Base-by-base conservation (phyloP, 2,329 filamentous ascomycete genomes). In the Fusarium sp. region DNA sequence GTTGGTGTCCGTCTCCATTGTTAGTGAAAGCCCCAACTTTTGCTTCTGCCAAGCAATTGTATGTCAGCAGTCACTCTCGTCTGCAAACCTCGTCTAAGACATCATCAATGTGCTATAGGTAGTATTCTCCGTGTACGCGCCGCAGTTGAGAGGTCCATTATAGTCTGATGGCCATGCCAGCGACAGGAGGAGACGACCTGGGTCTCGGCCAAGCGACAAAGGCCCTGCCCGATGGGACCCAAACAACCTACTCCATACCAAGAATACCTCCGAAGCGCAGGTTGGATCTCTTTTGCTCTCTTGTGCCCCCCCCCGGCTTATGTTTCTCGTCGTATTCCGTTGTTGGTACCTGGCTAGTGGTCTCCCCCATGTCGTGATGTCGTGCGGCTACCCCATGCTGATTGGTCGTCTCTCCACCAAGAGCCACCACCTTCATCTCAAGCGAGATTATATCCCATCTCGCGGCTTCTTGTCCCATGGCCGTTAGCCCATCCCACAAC, bases 381-480 rank as follows among this genome's bases (percentile, higher is more conserved):
- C 74, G 75, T 72, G 70, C 70, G 72, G 69, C 71, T 63, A 59
- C 57, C 35, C 25, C 27, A 33, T 35, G 45, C 66, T 79, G 76
- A 79, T 79, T 79, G 77, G 77, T 15, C 47, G 59, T 43, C 33
- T 22, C 25, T 52, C n/a, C 43, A 33, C 61, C 17, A 56, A 63
- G 65, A 71, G 68, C 72, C 66, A 69, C 73, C 66, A 57, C 56
- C 62, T 65, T 73, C 73, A 65, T 61, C 66, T 72, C 76, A 79
- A 79, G 78, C 78, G 78, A 79, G 73, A 79, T 79, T 79, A 76
- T 78, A 70, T 69, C 75, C 78, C 78, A 79, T 79, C 75, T 79
- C 70, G 68, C 69, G 60, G 68, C 66, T 65, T 73, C 68, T 70
- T 54, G 65, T 60, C 25, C 68, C 63, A 73, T 59, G 59, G 63